Percentiles rank a stretch among this genome's conserved stretches.
phyloP scores from a whole-genome alignment of 108 stramenopile genomes.

The Nitzschia sp. region DNA sequence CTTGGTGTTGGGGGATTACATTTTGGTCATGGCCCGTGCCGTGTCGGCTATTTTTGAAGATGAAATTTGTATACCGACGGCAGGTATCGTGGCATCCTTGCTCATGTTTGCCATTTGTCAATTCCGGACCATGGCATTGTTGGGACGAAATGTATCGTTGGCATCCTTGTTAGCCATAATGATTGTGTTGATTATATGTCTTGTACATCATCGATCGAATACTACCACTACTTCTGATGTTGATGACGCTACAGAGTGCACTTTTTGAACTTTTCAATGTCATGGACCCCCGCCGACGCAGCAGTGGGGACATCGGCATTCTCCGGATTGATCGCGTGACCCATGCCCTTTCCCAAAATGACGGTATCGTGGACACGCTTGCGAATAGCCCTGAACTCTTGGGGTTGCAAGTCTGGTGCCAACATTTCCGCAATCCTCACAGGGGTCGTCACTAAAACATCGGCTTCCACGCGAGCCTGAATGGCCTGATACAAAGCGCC shows the following conservation, averaged over 20 bases:
- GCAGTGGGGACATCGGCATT: slow-evolving; percentile 50
- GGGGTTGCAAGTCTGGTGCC: slow-evolving; percentile 60
- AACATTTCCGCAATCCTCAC: slow-evolving; percentile 75
- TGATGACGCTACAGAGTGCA: too few relatives aligned
- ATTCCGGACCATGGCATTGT: slow-evolving; percentile 59
- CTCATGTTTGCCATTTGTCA: slow-evolving; percentile 69
- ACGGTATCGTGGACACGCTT: slow-evolving; percentile 83
- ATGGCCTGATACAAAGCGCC: slow-evolving; percentile 27
- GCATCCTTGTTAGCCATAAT: slow-evolving; percentile 49
- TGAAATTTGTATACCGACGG: slow-evolving; percentile 52
- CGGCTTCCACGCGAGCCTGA: slow-evolving; percentile 61
- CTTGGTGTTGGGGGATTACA: slow-evolving; percentile 59
- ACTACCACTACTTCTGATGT: too few relatives aligned
- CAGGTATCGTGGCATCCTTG: slow-evolving; percentile 48
- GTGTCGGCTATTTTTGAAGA: slow-evolving; percentile 52
- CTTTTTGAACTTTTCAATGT: too few relatives aligned
- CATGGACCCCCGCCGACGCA: slow-evolving; percentile 37
- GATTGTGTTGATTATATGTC: slow-evolving; percentile 53
- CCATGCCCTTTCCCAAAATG: slow-evolving; percentile 69
- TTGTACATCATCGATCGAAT: slow-evolving; percentile 38
- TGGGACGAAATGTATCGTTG: slow-evolving; percentile 47
- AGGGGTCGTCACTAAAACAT: slow-evolving; percentile 81
- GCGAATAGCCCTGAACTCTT: slow-evolving; percentile 68
- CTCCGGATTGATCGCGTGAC: slow-evolving; percentile 42
- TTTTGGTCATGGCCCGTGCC: slow-evolving; percentile 57